Base-by-base conservation (phyloP, 2,329 filamentous ascomycete genomes). In the Neofusicoccum cordaticola region DNA sequence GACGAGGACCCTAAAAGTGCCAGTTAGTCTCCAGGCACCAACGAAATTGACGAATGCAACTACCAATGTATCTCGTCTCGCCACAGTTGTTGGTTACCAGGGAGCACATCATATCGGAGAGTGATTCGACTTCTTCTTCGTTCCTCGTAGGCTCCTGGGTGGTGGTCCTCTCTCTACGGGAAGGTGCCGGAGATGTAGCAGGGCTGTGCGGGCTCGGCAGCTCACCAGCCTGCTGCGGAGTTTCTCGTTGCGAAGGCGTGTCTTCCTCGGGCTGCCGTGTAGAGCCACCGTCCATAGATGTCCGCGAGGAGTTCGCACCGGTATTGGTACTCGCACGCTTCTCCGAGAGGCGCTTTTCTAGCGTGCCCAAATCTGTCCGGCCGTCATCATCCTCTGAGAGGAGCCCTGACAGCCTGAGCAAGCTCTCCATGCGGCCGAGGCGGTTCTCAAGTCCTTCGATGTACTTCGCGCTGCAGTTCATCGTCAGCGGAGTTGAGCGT, bases 31-130 rank as follows among this genome's bases (percentile, higher is more conserved):
- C 19, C 9, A 8, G 4, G 31, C 5, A 12, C 13, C 19, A 60
- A 44, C 19, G 3, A 45, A 13, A 41, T 17, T 7, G 13, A 63
- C 60, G 47, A 61, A 34, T 17, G 27, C 12, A 34, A 22, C 61
- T 83, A 93, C 92, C 95, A 70, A 98, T 96, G 75, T 97, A 99
- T 78, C 95, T 86, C 7, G 94, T 97, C 81, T 99, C 95, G 63
- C 95, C 95, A 67, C 88, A 90, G 71, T 94, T 93, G 74, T 97
- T 98, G 1, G 94, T 98, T 35, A 99, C 93, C 37, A 99, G 81
- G 2, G 93, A 97, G 78, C 94, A 98, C 95, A 99, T 98, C 90
- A 97, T 95, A 79, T 99, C 95, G 0, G 94, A 97, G 65, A 99
- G 79, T 1, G 88, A 89, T 75, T 96, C 93, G 1, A 96, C 91